Evolutionary conservation across 140 eudicot genomes (phyloP).

Genomic region (Flaveria floridana): DNA sequence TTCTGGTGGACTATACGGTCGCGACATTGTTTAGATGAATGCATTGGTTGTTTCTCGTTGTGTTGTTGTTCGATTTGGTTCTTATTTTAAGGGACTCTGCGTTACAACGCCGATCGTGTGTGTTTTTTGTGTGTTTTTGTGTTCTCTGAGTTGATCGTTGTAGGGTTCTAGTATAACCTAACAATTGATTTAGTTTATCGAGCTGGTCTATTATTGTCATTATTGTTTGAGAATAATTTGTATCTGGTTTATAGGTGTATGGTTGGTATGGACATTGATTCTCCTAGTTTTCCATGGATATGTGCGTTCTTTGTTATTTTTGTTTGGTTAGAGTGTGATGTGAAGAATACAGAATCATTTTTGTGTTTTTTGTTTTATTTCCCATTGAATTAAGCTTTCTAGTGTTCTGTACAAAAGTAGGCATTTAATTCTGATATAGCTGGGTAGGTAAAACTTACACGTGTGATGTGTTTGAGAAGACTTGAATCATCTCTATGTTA

Average conservation of each 20-base stretch:
- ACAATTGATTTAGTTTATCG: neutral
- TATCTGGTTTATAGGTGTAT: neutral
- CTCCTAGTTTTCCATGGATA: slow-evolving; percentile 17
- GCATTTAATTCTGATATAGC: neutral
- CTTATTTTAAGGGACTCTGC: neutral
- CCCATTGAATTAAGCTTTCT: neutral
- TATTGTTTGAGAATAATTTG: neutral
- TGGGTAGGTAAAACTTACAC: slow-evolving; percentile 10
- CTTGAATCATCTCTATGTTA: too few species aligned
- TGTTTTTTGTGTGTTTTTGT: neutral
- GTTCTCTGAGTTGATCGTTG: neutral
- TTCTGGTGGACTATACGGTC: neutral
- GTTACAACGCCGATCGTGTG: slow-evolving; percentile 10
- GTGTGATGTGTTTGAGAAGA: neutral
- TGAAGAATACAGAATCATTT: neutral
- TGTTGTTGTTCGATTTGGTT: slow-evolving; percentile 8
- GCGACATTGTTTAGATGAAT: slow-evolving; percentile 7
- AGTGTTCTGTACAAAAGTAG: neutral
- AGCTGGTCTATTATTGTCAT: neutral
- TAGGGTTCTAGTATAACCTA: slow-evolving; percentile 13
- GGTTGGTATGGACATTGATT: slow-evolving; percentile 20
- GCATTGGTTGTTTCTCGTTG: slow-evolving; percentile 17
- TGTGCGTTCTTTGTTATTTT: slow-evolving; percentile 3
- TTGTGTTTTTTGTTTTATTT: slow-evolving; percentile 1
- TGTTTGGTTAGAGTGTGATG: slow-evolving; percentile 19